Evolutionary conservation across 306 rosid genomes (phyloP), one percentile per base, ranked within the genome.

Genomic region (Senna tora): DNA sequence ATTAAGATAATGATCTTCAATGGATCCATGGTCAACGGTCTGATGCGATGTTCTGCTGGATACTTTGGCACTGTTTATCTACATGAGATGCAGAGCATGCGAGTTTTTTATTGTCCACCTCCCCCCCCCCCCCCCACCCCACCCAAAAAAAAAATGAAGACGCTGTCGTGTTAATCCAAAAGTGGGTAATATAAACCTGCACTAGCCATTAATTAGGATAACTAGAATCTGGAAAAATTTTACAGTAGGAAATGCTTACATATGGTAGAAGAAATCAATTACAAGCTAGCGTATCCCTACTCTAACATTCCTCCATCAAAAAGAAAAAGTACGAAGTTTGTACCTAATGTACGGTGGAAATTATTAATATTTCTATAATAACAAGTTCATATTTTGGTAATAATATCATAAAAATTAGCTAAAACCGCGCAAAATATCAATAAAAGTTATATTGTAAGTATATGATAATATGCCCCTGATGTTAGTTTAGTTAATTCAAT

Each of bases 11-110:
- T 15, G 51, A 13, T 42, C 49, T n/a, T n/a, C n/a, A n/a, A n/a
- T 57, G 67, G 30, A 49, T 67, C 62, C 57, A 58, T 65, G 61
- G 28, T 52, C 60, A 9, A 20, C 0, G 33, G 17, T 45, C 14
- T 42, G 7, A 17, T 9, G 9, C 51, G 64, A 28, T 50, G 34
- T 20, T 2, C 25, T 43, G 39, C 6, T 41, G 69, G 72, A 65
- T 53, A 16, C n/a, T 16, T 17, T 2, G 12, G 49, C 19, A 14
- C 9, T 45, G 38, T 45, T 14, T 15, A 45, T 7, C 7, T 9
- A 36, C 8, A 15, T 13, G 49, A 5, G 45, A 22, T 49, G n/a
- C 39, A 46, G 66, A 38, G 32, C 76, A 58, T 28, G 36, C 47
- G 22, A 46, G 7, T 6, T n/a, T 14, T n/a, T 32, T 16, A 16